Percentiles rank a stretch among this genome's conserved stretches.
phyloP scores from a whole-genome alignment of 163 green algal species.

The Chlorella variabilis region DNA sequence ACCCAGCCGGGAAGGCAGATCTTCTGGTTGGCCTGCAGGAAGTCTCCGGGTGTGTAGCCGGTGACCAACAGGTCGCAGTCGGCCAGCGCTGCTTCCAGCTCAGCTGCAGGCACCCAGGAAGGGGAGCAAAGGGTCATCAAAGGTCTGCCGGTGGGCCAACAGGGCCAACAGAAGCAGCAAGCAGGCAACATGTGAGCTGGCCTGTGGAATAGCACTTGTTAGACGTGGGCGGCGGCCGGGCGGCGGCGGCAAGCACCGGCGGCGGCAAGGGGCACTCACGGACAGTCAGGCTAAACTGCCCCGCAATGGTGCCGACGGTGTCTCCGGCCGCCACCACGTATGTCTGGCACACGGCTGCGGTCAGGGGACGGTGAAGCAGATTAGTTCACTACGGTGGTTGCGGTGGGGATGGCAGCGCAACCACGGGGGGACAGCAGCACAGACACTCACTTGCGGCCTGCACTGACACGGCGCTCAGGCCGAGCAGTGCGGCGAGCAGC shows the following conservation, averaged over 20 bases:
- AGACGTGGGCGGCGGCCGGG: no score
- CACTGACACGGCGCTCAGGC: neutral
- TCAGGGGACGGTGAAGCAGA: neutral
- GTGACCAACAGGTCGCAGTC: slow-evolving; percentile 1
- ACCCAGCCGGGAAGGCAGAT: slow-evolving; percentile 48
- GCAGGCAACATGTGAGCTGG: no score
- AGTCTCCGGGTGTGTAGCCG: neutral
- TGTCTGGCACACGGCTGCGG: slow-evolving; percentile 38
- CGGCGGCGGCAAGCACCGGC: no score
- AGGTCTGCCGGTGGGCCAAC: no score
- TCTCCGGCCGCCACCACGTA: slow-evolving; percentile 37
- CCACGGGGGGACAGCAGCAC: no score
- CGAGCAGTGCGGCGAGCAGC: neutral
- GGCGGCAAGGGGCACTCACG: neutral
- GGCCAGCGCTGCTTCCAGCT: neutral
- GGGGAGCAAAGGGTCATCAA: neutral
- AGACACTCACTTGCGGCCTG: neutral
- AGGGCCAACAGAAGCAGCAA: no score
- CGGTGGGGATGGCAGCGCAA: neutral
- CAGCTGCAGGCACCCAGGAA: neutral
- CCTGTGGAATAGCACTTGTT: no score
- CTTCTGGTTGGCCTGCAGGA: slow-evolving; percentile 28
- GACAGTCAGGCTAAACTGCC: slow-evolving; percentile 3
- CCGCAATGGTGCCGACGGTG: slow-evolving; percentile 32
- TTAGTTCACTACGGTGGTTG: neutral